phyloP scores from a whole-genome alignment of 2,329 filamentous ascomycete genomes.

The Myriosclerotinia scirpicola region DNA sequence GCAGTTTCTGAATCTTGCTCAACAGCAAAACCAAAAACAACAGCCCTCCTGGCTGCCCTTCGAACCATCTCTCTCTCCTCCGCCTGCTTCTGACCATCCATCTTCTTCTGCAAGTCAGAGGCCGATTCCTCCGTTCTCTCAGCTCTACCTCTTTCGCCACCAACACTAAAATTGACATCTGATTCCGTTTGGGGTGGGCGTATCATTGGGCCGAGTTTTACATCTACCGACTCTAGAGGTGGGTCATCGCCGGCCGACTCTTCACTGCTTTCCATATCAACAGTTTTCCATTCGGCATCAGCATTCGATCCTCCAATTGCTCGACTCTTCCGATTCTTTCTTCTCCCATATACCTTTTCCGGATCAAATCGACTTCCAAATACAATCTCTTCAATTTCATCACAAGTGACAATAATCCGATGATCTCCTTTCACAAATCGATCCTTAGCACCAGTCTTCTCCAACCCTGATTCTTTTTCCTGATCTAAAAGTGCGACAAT shows the following conservation, averaged over 20 bases:
- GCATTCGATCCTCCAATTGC: conserved; percentile 40
- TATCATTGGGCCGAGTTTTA: conserved; percentile 16
- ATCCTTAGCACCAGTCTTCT: conserved; percentile 38
- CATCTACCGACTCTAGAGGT: conserved; percentile 2
- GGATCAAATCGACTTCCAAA: conserved; percentile 50
- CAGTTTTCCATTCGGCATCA: conserved; percentile 45
- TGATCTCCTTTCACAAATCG: conserved; percentile 51
- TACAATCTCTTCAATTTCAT: conserved; percentile 50
- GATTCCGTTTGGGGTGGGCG: conserved; percentile 24
- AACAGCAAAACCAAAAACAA: conserved; percentile 29
- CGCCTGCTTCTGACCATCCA: conserved; percentile 30
- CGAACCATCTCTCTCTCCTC: conserved; percentile 30
- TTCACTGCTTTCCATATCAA: conserved; percentile 52
- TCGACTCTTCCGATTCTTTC: conserved; percentile 48
- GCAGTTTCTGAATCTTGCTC: neutral
- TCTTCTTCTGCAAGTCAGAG: conserved; percentile 51
- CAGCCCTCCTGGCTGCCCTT: conserved; percentile 28
- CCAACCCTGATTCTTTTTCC: conserved; percentile 39
- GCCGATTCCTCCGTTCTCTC: conserved; percentile 54
- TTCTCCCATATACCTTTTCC: conserved; percentile 47
- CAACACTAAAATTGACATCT: conserved; percentile 54
- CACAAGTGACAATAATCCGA: conserved; percentile 50
- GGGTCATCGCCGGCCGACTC: conserved; percentile 14
- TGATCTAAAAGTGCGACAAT: conserved; percentile 45
- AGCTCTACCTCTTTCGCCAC: conserved; percentile 55